Evolutionary conservation across 768 basidiomycete species (phyloP), one percentile per base, ranked within the genome.

Genomic region (Suillus subaureus): DNA sequence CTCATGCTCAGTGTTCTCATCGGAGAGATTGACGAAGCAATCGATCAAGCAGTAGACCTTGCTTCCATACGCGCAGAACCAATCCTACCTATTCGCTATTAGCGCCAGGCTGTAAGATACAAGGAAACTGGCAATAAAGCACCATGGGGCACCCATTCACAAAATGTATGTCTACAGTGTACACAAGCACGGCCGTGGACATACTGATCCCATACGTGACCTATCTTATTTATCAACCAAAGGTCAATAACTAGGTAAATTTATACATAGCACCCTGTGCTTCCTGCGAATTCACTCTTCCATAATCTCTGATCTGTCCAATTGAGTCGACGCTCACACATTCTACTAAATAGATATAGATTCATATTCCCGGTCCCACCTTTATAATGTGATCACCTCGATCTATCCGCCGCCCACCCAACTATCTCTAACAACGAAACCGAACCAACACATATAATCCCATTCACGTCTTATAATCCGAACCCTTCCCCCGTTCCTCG

Each of bases 11-110:
- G 93, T 61, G 88, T 88, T 43, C 83, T 94, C 69, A 91, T 94
- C 63, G 93, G 91, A 51, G 94, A 96, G 78, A 79, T 94, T 62
- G 97, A 99, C 76, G 89, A 93, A 67, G 87, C 87, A 26, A 80
- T 92, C 63, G 96, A 99, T 78, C 77, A 84, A 60, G 81, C 89
- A 0, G 85, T 88, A 61, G 92, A 93, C 76, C 86, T 94, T 45
- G 81, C 88, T 0, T 83, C 87, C 39, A 89, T 97, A 69, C 90
- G 88, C 54, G 97, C 97, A 37, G 95, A 96, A 70, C 96, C 96
- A 8, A 83, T 98, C 62, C 88, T 87, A 54, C 84, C 91, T 26
- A 94, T 94, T 66, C 89, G 89, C 69, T 93, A 93, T 77, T 92
- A 80, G 40, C 13, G 58, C 37, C 13, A 49, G 42, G 33, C 37